Conservation (phyloP, 768 basidiomycete species). For the Boletus vinaceobasis region DNA sequence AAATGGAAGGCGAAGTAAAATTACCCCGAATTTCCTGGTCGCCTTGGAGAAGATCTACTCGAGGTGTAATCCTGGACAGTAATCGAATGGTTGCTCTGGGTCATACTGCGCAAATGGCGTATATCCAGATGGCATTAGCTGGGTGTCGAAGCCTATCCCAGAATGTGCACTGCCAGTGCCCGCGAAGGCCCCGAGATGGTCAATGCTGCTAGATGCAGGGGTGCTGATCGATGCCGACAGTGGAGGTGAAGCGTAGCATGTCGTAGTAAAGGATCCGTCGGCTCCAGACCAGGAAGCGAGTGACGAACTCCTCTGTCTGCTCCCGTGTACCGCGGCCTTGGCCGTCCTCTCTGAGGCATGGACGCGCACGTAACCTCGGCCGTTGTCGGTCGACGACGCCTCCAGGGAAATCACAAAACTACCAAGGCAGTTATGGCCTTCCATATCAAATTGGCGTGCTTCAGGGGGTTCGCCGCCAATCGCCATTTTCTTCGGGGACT, state of each 20-base stretch:
- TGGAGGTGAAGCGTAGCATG: slow-evolving; percentile 30
- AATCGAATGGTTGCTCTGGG: slow-evolving; percentile 27
- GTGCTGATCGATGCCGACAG: slow-evolving; percentile 37
- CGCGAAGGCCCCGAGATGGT: slow-evolving; percentile 53
- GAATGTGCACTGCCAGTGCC: slow-evolving; percentile 42
- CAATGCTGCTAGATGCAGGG: slow-evolving; percentile 34
- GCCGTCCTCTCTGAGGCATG: slow-evolving; percentile 49
- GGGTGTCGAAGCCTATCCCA: slow-evolving; percentile 23
- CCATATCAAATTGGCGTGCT: slow-evolving; percentile 53
- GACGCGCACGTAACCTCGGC: slow-evolving; percentile 72
- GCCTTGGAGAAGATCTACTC: slow-evolving; percentile 15
- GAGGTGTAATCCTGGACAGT: slow-evolving; percentile 26
- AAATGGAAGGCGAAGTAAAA: background rate
- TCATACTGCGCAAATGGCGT: slow-evolving; percentile 29
- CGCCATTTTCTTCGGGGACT: slow-evolving; percentile 26
- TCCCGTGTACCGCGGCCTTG: slow-evolving; percentile 8
- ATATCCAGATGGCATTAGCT: slow-evolving; percentile 25
- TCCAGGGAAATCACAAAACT: slow-evolving; percentile 75
- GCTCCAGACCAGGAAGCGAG: slow-evolving; percentile 27
- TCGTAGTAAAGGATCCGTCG: slow-evolving; percentile 16
- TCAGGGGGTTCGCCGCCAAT: slow-evolving; percentile 34
- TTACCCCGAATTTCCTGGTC: background rate
- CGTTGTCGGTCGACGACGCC: slow-evolving; percentile 56
- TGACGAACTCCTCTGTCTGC: slow-evolving; percentile 17
- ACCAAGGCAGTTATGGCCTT: slow-evolving; percentile 45